Base-by-base conservation (phyloP, 345 rosid species). In the Eucalyptus guilfoylei region DNA sequence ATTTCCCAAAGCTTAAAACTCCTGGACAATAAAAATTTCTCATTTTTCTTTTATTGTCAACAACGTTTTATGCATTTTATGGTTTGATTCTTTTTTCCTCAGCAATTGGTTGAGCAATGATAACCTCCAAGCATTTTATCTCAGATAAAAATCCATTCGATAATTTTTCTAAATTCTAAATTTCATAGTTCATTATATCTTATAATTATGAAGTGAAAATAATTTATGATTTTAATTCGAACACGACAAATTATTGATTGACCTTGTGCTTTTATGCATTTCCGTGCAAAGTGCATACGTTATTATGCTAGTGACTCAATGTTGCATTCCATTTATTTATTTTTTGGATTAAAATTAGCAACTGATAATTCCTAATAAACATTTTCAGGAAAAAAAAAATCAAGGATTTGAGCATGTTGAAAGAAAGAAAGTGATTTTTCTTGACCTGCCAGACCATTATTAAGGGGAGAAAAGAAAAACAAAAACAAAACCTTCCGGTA, bases 241-340 rank as follows among this genome's bases (percentile, higher is more conserved):
- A 30, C 72, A 1, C 2, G 2, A 30, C 0, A 64, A 30, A 14
- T 14, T n/a, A 0, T 64, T 13, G 32, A 4, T n/a, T n/a, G 32
- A 64, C 3, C 3, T 64, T 14, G 8, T 4, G 9, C 19, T 64
- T 64, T 64, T 28, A 30, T 64, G 19, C 72, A 4, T 64, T 64
- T 30, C 0, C 5, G 2, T 60, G 69, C 32, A 12, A 12, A 28
- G 16, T 1, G 8, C 69, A 12, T 4, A n/a, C 5, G 7, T n/a
- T n/a, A 64, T 15, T n/a, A 64, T 30, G 4, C 72, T 14, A 69
- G 80, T 15, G 26, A 45, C 62, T 55, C 9, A 60, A 60, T 28
- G 69, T 12, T 28, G 34, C 7, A 5, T 60, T 28, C 6, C 42
- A 16, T 62, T 64, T 15, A 12, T 67, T 72, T 34, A 9, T 17